Conservation (phyloP, 2,329 filamentous ascomycete genomes). For the Penicillium sp. region DNA sequence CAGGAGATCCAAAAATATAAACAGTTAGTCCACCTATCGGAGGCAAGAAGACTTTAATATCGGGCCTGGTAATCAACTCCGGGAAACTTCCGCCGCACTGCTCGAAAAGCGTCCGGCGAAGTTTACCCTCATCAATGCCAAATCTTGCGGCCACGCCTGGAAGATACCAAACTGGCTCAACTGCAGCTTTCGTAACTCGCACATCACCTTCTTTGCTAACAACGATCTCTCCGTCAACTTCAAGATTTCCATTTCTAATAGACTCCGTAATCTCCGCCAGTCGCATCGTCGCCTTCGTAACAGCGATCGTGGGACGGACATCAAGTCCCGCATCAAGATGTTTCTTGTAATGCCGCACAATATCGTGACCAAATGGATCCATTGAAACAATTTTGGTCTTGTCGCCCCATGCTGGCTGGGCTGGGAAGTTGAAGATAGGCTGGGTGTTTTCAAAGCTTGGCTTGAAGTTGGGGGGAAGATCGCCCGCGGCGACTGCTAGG, state of each 20-base stretch:
- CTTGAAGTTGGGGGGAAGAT: neutral
- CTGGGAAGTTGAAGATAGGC: neutral
- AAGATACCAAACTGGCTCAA: neutral
- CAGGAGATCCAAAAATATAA: neutral
- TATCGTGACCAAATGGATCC: neutral
- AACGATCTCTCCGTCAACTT: neutral
- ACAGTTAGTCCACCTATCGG: neutral
- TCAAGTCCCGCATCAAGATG: neutral
- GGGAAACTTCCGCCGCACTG: neutral
- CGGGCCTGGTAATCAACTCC: neutral
- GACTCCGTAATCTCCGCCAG: neutral
- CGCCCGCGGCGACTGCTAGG: neutral
- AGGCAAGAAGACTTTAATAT: neutral
- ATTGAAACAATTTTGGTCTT: neutral
- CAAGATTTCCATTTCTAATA: neutral
- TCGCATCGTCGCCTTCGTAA: neutral
- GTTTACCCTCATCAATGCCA: neutral
- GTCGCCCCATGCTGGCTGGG: neutral
- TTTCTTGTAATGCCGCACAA: neutral
- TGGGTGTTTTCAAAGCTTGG: neutral
- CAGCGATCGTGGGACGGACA: neutral
- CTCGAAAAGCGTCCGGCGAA: neutral
- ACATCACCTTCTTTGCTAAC: neutral
- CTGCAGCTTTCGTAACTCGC: neutral
- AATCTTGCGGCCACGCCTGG: neutral